Percentiles rank a stretch among this genome's conserved stretches.
phyloP scores from a whole-genome alignment of 164 flowering plant species.

The Brasenia schreberi region DNA sequence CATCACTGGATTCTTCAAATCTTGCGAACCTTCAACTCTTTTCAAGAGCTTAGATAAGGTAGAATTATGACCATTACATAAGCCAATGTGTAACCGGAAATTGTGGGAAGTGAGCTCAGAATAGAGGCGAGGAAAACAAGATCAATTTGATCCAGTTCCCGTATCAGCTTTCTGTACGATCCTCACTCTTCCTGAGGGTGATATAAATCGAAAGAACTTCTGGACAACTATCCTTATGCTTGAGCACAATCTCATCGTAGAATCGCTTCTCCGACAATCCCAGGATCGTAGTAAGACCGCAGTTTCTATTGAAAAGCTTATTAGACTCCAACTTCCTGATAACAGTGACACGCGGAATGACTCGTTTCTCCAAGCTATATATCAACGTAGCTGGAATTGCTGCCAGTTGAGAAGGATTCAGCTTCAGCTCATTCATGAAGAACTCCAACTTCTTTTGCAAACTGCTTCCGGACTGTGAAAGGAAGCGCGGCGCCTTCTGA shows the following conservation, averaged over 20 bases:
- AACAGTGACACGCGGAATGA: conserved; percentile 5
- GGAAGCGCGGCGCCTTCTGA: not conserved
- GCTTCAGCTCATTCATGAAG: conserved; percentile 5
- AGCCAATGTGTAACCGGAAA: not conserved
- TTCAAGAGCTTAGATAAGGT: no score
- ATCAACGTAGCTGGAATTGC: not conserved
- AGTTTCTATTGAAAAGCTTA: not conserved
- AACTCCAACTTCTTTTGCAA: conserved; percentile 4
- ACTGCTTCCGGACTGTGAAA: conserved; percentile 3
- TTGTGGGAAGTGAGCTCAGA: not conserved
- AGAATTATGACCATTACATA: not conserved
- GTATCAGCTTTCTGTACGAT: not conserved
- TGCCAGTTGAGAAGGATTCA: not conserved
- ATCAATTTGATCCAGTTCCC: not conserved
- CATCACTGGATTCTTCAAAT: no score
- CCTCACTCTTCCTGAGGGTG: not conserved
- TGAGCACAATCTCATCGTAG: conserved; percentile 1
- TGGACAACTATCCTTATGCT: conserved; percentile 3
- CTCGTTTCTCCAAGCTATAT: conserved; percentile 5
- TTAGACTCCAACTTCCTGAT: conserved; percentile 2
- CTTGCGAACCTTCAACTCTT: no score
- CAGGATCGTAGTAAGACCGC: not conserved
- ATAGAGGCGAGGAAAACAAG: not conserved
- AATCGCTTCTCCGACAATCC: not conserved
- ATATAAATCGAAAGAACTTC: conserved; percentile 2